A percentile compares a stretch with the other conserved stretches of the same genome.
Conservation (phyloP, 768 basidiomycete species). For the Suillus weaverae region DNA sequence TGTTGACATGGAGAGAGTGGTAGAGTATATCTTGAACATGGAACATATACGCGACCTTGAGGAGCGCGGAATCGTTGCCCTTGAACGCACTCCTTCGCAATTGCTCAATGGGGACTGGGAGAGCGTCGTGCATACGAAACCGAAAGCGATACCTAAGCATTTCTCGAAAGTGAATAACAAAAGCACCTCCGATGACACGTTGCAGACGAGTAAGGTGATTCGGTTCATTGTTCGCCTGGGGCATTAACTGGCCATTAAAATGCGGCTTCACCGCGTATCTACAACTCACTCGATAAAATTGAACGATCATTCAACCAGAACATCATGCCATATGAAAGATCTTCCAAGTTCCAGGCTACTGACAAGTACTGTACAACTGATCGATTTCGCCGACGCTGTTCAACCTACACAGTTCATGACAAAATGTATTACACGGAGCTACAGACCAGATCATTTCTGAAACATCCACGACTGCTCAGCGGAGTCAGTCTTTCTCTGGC, state of each 20-base stretch:
- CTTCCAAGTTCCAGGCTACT: background rate
- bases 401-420: background rate
- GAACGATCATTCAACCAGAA: background rate
- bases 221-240: background rate
- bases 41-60: conserved; percentile 69
- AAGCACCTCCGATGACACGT: background rate
- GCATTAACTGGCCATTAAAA: background rate
- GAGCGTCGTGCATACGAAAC: conserved; percentile 11
- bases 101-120: conserved; percentile 9
- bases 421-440: background rate
- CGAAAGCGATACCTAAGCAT: conserved; percentile 14
- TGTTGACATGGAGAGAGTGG: conserved; percentile 68
- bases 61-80: conserved; percentile 56
- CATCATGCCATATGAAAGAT: background rate
- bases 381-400: background rate
- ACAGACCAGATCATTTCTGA: background rate
- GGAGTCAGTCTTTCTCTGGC: background rate
- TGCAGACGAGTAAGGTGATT: background rate
- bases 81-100: conserved; percentile 14
- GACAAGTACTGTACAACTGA: background rate
- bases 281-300: background rate
- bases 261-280: background rate
- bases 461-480: background rate
- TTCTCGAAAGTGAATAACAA: background rate
- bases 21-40: conserved; percentile 56